phyloP scores from a whole-genome alignment of 192 early-diverging fungal genomes.

The Umbelopsis vinacea region DNA sequence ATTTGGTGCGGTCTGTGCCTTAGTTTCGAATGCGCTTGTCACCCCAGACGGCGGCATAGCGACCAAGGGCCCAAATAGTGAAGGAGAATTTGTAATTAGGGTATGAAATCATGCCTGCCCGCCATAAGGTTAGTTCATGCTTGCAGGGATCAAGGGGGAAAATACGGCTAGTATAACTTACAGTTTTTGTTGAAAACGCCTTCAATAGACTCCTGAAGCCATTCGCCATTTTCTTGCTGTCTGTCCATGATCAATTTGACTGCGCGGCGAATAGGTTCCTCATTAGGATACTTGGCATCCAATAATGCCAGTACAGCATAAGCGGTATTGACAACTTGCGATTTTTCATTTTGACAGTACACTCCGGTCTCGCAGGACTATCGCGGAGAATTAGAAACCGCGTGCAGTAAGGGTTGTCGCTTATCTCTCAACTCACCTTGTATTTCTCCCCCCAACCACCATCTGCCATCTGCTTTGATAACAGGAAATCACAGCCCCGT shows the following conservation, averaged over 20 bases:
- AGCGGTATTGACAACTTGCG: conserved; percentile 93
- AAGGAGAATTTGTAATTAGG: conserved; percentile 96
- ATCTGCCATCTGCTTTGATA: conserved; percentile 85
- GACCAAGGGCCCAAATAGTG: conserved; percentile 89
- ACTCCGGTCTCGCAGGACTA: conserved; percentile 73
- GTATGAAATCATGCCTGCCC: conserved; percentile 68
- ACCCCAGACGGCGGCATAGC: conserved; percentile 77
- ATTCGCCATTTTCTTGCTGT: conserved; percentile 91
- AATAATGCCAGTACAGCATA: conserved; percentile 89
- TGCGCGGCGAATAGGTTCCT: conserved; percentile 66
- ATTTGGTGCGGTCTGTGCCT: no score
- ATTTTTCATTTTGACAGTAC: conserved; percentile 66
- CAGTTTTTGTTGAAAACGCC: conserved; percentile 97
- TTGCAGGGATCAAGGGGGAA: not conserved
- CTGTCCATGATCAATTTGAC: conserved; percentile 79
- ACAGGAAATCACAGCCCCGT: conserved; percentile 89
- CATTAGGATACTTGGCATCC: conserved; percentile 86
- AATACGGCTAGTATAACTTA: not conserved
- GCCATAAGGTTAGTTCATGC: not conserved
- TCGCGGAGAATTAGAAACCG: not conserved
- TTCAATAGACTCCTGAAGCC: conserved; percentile 97
- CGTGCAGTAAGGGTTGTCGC: not conserved
- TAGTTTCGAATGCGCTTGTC: conserved; percentile 30
- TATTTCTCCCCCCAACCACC: conserved; percentile 99
- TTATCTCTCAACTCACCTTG: conserved; percentile 54